Percentiles rank a stretch among this genome's conserved stretches.
These are phyloP conservation scores for Sarocladiaceae sp. DNA, from an alignment of 2,329 filamentous ascomycete genomes.

Conservation along the genomic window DNA sequence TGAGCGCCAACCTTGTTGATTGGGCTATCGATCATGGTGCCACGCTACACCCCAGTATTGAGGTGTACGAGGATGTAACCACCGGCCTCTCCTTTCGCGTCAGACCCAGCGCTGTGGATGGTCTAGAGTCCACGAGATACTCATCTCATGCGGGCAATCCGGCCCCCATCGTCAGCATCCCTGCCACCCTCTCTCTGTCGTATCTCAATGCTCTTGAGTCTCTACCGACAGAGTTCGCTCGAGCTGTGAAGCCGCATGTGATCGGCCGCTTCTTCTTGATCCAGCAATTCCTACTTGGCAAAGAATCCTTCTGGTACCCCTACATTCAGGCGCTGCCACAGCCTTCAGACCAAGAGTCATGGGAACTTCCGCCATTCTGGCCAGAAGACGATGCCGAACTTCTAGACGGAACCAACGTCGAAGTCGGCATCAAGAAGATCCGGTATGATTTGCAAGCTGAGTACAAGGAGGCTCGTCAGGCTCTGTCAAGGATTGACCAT, in stretches of 20 bases:
- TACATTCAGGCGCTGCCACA: conserved; percentile 65
- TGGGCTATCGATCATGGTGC: conserved; percentile 47
- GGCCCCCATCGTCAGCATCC: conserved; percentile 47
- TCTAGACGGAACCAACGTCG: conserved; percentile 50
- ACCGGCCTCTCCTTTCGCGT: conserved; percentile 54
- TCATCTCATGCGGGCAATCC: conserved; percentile 14
- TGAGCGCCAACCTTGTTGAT: conserved; percentile 31
- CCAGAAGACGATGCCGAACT: conserved; percentile 53
- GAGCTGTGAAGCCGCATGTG: conserved; percentile 50
- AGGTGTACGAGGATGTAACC: conserved; percentile 45
- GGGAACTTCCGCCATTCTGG: conserved; percentile 63
- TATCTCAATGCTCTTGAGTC: conserved; percentile 48
- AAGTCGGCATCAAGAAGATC: conserved; percentile 45
- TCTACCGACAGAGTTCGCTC: conserved; percentile 49
- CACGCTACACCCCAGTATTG: conserved; percentile 44
- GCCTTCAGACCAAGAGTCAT: conserved; percentile 43
- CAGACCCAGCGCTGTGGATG: conserved; percentile 20
- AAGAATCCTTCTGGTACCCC: conserved; percentile 60
- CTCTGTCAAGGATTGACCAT: conserved; percentile 22
- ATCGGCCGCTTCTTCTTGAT: conserved; percentile 65
- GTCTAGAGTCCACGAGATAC: background rate
- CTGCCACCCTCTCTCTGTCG: conserved; percentile 50
- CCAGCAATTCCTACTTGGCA: conserved; percentile 58
- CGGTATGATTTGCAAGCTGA: conserved; percentile 41
- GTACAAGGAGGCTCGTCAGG: conserved; percentile 35